These are phyloP conservation scores for Heritiera littoralis DNA, from an alignment of 345 rosid genomes.

Conservation along the genomic window DNA sequence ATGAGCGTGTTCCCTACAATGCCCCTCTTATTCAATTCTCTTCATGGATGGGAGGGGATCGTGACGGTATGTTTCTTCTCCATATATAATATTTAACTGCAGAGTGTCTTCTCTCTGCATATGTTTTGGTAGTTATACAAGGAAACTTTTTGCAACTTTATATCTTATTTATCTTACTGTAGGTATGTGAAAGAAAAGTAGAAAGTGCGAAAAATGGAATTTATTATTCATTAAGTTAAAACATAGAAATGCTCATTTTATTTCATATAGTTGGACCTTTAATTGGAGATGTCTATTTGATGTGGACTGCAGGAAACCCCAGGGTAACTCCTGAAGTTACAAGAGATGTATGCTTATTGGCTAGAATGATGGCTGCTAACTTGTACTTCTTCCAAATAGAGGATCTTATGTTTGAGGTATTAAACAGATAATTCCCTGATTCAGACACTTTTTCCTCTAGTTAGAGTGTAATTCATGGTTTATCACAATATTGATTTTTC, in stretches of 20 bases:
- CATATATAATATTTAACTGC: not conserved
- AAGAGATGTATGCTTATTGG: constrained; percentile 93
- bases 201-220: not conserved
- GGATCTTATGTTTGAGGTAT: constrained; percentile 99
- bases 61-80: constrained; percentile 64
- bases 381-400: constrained; percentile 93
- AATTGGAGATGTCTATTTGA: not conserved
- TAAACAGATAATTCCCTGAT: not conserved
- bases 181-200: not conserved
- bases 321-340: constrained; percentile 98
- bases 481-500: constrained; percentile 1
- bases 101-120: constrained; percentile 1
- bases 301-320: constrained; percentile 74
- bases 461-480: not conserved
- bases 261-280: not conserved
- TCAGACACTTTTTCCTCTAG: not conserved
- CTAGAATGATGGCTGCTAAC: constrained; percentile 99
- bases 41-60: constrained; percentile 99
- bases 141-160: not conserved
- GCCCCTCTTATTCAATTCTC: constrained; percentile 98
- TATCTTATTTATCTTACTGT: not conserved
- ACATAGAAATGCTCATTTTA: not conserved
- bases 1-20: constrained; percentile 91
- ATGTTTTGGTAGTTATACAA: not conserved
- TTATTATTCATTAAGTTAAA: not conserved